These are phyloP conservation scores for Ophiocordyceps robertsii DNA, from an alignment of 2,329 filamentous ascomycete genomes.

Conservation along the genomic window DNA sequence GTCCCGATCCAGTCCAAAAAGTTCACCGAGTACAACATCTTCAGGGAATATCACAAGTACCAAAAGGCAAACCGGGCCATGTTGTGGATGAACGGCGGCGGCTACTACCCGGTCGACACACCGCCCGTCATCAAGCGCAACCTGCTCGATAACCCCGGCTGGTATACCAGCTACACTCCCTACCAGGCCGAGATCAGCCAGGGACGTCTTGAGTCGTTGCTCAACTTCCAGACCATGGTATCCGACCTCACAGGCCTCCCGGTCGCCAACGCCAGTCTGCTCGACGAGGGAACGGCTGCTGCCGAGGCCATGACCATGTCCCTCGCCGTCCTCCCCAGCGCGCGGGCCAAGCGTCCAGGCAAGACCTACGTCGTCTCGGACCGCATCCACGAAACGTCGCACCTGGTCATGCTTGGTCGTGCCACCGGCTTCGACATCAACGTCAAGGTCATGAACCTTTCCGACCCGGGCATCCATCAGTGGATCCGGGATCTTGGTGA, in stretches of 20 bases:
- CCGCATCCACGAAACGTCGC: slow-evolving; percentile 72
- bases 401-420: slow-evolving; percentile 70
- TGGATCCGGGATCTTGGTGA: slow-evolving; percentile 62
- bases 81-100: slow-evolving; percentile 68
- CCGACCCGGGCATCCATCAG: slow-evolving; percentile 45
- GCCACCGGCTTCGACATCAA: slow-evolving; percentile 86
- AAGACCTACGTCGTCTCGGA: slow-evolving; percentile 80
- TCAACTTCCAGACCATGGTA: slow-evolving; percentile 94
- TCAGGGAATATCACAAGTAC: slow-evolving; percentile 23
- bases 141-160: slow-evolving; percentile 81
- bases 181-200: slow-evolving; percentile 98
- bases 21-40: slow-evolving; percentile 24
- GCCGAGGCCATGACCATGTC: slow-evolving; percentile 95
- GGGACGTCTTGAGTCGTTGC: slow-evolving; percentile 75
- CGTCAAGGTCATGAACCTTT: slow-evolving; percentile 59
- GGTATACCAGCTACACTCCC: slow-evolving; percentile 97
- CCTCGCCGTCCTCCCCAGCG: slow-evolving; percentile 57
- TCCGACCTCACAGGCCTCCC: slow-evolving; percentile 76
- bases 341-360: slow-evolving; percentile 58
- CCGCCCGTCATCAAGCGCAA: slow-evolving; percentile 89
- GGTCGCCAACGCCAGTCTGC: slow-evolving; percentile 79
- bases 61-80: slow-evolving; percentile 20
- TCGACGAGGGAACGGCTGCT: slow-evolving; percentile 85
- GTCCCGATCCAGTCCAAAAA: slow-evolving; percentile 35
- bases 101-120: slow-evolving; percentile 78